Evolutionary conservation across 805 yeast species (phyloP), one percentile per base, ranked within the genome.

Genomic region (Suhomyces emberorum): DNA sequence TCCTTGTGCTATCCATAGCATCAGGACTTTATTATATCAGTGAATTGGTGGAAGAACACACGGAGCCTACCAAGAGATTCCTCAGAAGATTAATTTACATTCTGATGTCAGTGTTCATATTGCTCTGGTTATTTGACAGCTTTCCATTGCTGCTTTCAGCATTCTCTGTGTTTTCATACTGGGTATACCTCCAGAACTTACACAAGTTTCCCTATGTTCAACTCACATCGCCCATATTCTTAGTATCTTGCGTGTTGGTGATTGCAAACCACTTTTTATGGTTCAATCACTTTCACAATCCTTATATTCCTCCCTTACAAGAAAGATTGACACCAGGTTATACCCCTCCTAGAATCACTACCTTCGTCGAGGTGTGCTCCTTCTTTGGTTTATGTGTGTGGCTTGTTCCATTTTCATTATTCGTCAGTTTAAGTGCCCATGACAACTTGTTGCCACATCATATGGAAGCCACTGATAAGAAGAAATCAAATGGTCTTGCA

Each of bases 341-440:
- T 51, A 61, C 61, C 15, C 76, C 85, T 31, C 84, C 83, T 10
- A 74, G 77, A 30, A 75, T 86, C 36, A 95, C 95, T 2, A 71
- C 83, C 9, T 91, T 91, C 54, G 70, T 88, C 1, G 96, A 93
- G 55, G 86, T 93, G 3, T 86, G 96, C n/a, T 83, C 96, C 3
- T 93, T 93, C 59, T 89, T 93, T 55, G 98, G 96, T 1, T 63
- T 93, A 28, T 81, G 93, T 50, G 81, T 93, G 14, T 93, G 98
- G 98, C 72, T 91, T 41, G 76, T 93, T 19, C 98, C 98, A 22
- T 88, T 93, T 58, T 81, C 96, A 3, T 69, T 93, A 39, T 91
- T 93, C 59, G 91, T 93, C 12, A 83, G 95, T 20, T 69, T 93
- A 41, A 85, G 95, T 55, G 97, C 97, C 1, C 85, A 87, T 44